phyloP scores from a whole-genome alignment of 352 stramenopile genomes.

The Plasmopara muralis region DNA sequence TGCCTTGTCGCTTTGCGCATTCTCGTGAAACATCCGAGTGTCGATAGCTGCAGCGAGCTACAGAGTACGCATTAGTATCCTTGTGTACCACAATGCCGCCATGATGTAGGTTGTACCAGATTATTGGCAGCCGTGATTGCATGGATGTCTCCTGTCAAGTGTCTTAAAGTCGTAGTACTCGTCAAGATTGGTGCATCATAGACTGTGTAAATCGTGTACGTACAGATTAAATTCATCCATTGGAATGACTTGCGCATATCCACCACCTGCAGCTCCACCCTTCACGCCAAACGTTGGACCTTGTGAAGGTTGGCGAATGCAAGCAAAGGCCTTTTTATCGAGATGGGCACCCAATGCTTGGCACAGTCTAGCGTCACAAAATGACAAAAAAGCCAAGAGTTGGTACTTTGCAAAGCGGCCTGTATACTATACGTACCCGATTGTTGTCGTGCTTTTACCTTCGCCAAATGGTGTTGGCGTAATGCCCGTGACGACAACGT shows the following conservation, averaged over 20 bases:
- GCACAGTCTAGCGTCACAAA: conserved; percentile 64
- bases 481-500: conserved; percentile 96
- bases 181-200: conserved; percentile 5
- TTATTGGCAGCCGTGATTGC: conserved; percentile 98
- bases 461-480: conserved; percentile 97
- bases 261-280: conserved; percentile 67
- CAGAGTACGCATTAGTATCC: not conserved
- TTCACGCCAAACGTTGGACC: conserved; percentile 99
- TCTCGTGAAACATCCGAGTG: conserved; percentile 97
- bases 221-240: conserved; percentile 99
- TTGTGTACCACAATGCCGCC: conserved; percentile 2
- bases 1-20: conserved; percentile 67
- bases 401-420: not conserved
- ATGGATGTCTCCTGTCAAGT: conserved; percentile 98
- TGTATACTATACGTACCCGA: conserved; percentile 56
- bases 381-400: not conserved
- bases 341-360: conserved; percentile 92
- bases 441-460: conserved; percentile 98
- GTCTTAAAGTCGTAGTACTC: conserved; percentile 30
- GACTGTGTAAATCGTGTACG: conserved; percentile 2
- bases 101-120: conserved; percentile 37
- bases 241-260: conserved; percentile 92
- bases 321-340: conserved; percentile 93
- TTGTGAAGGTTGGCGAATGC: conserved; percentile 96
- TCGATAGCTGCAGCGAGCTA: conserved; percentile 95